phyloP scores from a whole-genome alignment of 2,329 filamentous ascomycete genomes.

The Paramyrothecium roridum region DNA sequence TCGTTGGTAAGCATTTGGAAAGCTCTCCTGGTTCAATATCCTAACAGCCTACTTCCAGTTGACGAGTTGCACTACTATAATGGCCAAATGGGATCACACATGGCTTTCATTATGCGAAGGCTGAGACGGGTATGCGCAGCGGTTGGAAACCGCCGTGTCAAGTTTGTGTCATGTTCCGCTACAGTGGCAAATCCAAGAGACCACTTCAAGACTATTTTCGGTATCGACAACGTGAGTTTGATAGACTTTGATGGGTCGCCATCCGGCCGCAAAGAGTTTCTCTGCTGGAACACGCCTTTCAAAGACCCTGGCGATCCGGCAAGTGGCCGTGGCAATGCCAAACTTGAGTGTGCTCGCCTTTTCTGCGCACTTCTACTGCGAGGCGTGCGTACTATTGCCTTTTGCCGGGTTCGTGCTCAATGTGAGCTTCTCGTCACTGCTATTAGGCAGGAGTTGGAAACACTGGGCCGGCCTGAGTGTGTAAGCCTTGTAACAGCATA shows the following conservation, averaged over 20 bases:
- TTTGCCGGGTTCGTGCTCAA: constrained; percentile 82
- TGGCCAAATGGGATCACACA: constrained; percentile 87
- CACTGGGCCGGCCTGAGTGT: constrained; percentile 71
- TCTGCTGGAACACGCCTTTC: constrained; percentile 97
- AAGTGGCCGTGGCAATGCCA: constrained; percentile 78
- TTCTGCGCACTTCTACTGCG: constrained; percentile 88
- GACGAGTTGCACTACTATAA: constrained; percentile 96
- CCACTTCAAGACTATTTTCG: constrained; percentile 95
- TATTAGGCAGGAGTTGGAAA: constrained; percentile 72
- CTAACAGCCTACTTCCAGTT: constrained; percentile 34
- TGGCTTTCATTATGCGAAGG: constrained; percentile 91
- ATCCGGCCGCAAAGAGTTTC: constrained; percentile 83
- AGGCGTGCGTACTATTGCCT: constrained; percentile 88
- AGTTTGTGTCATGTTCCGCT: constrained; percentile 93
- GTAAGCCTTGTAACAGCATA: constrained; percentile 88
- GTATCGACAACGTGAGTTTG: constrained; percentile 74
- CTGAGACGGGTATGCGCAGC: constrained; percentile 85
- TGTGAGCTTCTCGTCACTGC: constrained; percentile 82
- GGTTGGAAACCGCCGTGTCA: constrained; percentile 79
- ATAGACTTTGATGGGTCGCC: constrained; percentile 93
- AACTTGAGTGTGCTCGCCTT: constrained; percentile 81
- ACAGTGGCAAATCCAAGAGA: constrained; percentile 90
- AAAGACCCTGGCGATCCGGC: constrained; percentile 85
- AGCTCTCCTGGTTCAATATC: background rate
- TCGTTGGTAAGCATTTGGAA: constrained; percentile 56